A percentile compares a stretch with the other conserved stretches of the same genome.
phyloP scores from a whole-genome alignment of 495 filamentous ascomycete genomes.

The Aspergillus heteromorphus region DNA sequence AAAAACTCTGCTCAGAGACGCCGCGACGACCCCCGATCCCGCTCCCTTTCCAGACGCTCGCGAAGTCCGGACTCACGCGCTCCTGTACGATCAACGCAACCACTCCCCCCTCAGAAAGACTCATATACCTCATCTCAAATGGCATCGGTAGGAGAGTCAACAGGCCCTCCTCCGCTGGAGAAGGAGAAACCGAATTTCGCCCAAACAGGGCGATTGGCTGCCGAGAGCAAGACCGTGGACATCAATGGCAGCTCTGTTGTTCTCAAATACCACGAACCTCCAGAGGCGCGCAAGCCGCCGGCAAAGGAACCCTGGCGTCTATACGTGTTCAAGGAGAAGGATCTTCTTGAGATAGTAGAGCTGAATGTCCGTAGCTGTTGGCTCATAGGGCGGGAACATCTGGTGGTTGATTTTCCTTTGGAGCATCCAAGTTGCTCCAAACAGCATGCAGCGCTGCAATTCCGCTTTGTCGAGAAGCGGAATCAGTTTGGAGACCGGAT shows the following conservation, averaged over 20 bases:
- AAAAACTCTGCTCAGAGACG: constrained; percentile 23
- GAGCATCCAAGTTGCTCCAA: constrained; percentile 91
- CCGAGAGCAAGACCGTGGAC: constrained; percentile 82
- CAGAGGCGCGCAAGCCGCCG: constrained; percentile 85
- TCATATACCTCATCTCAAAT: constrained; percentile 54
- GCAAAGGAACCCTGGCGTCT: constrained; percentile 75
- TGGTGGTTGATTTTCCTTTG: constrained; percentile 75
- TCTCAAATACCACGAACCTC: constrained; percentile 93
- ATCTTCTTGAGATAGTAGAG: constrained; percentile 74
- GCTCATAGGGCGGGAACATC: constrained; percentile 75
- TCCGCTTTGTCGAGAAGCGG: constrained; percentile 73
- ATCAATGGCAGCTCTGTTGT: constrained; percentile 60
- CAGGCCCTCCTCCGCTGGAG: constrained; percentile 37
- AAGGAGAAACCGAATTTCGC: constrained; percentile 88
- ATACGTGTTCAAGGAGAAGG: constrained; percentile 85
- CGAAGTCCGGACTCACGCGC: constrained; percentile 24
- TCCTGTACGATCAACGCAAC: constrained; percentile 41
- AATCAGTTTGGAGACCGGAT: constrained; percentile 82
- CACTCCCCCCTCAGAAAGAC: constrained; percentile 64
- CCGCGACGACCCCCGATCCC: constrained; percentile 26
- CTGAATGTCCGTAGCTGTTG: constrained; percentile 76
- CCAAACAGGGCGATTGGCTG: constrained; percentile 74
- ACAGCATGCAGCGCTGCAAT: constrained; percentile 94
- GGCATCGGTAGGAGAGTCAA: constrained; percentile 29
- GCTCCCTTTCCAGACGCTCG: constrained; percentile 27